These are phyloP conservation scores for Stephania cephalantha DNA, from an alignment of 164 flowering plant genomes.

Conservation along the genomic window DNA sequence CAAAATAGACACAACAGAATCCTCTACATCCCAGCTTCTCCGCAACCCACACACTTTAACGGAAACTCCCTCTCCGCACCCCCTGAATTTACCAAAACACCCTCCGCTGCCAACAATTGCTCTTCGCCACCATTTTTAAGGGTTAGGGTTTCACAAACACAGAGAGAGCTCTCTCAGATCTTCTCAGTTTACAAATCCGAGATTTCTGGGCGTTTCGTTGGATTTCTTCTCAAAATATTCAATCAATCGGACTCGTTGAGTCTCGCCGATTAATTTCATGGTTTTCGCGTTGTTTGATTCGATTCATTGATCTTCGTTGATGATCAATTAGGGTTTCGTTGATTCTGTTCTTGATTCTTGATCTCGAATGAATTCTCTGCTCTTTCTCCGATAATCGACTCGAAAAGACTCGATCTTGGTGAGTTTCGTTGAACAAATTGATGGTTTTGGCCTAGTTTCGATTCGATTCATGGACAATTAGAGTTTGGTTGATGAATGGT, in stretches of 20 bases:
- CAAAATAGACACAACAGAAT: neutral
- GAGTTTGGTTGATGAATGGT: no score
- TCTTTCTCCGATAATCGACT: neutral
- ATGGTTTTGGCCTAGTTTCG: no score
- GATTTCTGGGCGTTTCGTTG: neutral
- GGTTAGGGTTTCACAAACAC: constrained; percentile 5
- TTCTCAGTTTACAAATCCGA: neutral
- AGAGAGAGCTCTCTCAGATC: neutral
- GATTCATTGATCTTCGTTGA: neutral
- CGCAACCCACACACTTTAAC: neutral
- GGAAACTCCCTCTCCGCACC: neutral
- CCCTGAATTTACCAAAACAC: neutral
- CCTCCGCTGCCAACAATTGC: neutral
- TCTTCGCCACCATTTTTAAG: constrained; percentile 2
- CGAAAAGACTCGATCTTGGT: no score
- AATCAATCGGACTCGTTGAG: neutral
- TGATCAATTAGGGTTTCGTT: constrained; percentile 5
- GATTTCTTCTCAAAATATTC: neutral
- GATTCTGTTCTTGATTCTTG: neutral
- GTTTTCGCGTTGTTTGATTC: neutral
- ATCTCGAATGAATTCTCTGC: neutral
- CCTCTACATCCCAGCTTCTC: neutral
- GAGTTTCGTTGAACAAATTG: no score
- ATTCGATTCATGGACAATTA: no score
- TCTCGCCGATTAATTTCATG: neutral